Evolutionary conservation across 805 yeast species (phyloP), one percentile per base, ranked within the genome.

Genomic region (Candida jianshihensis): DNA sequence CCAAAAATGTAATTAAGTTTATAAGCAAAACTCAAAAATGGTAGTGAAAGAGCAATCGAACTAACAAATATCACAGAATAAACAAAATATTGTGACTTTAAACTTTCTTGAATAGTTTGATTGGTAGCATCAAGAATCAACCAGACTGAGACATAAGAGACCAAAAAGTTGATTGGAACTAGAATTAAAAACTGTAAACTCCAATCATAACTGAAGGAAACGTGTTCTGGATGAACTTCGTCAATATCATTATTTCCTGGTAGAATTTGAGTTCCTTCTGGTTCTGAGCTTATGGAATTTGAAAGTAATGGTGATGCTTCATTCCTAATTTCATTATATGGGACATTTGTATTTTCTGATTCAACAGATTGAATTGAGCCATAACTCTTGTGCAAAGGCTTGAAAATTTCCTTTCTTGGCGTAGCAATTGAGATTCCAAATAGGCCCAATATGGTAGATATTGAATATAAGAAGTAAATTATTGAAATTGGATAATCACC

Each of bases 131-230:
- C 78, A 24, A 85, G 52, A 2, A 78, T 49, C 39, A 83, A 57
- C 40, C 67, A 71, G 6, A 52, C 41, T 6, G 81, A 79, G 26
- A 69, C 58, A 38, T 73, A 70, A 47, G 74, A 70, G n/a, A 78
- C 51, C 25, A 80, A 50, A 24, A 71, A 67, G 3, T 78, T 61
- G 1, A 81, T 61, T 3, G 96, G 96, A 12, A 81, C 85, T 14
- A 81, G 54, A 2, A 78, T 42, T 22, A 84, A 45, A 49, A 74
- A 86, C 55, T 88, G 95, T 14, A 85, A 44, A 13, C 80, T 68
- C 96, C 96, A 88, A 49, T 82, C 95, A 51, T 81, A 85, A 28
- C 79, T 71, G 32, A 72, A 69, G 5, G 76, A 71, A 34, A 49
- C 43, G 24, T 44, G 48, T 16, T 41, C 42, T 8, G 58, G 52